Percentiles rank a stretch among this genome's conserved stretches.
Conservation (phyloP, 2,329 filamentous ascomycete species). For the Cladosporium sp. region DNA sequence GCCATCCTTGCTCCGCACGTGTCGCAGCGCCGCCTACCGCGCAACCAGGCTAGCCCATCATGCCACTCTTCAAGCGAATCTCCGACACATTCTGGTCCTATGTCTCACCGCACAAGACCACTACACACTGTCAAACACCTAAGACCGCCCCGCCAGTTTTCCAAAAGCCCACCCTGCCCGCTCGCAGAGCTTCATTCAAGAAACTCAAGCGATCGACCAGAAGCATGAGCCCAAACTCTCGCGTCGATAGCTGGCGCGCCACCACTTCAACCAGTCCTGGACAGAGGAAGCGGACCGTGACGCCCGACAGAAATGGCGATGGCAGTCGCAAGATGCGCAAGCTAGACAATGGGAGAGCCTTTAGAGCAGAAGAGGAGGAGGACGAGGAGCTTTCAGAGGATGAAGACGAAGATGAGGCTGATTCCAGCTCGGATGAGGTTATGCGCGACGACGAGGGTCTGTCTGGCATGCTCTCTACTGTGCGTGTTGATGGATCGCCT, state of each 20-base stretch:
- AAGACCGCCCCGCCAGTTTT: constrained; percentile 23
- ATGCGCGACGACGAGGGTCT: constrained; percentile 11
- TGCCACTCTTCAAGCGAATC: constrained; percentile 24
- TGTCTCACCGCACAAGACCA: constrained; percentile 40
- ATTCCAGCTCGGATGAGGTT: constrained; percentile 5
- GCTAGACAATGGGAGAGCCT: constrained; percentile 15
- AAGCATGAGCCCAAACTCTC: constrained; percentile 33
- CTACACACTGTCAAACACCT: constrained; percentile 21
- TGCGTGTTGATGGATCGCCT: constrained; percentile 1
- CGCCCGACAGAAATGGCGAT: constrained; percentile 14
- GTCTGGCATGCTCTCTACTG: constrained; percentile 8
- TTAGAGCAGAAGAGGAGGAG: background rate
- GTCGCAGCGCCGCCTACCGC: background rate
- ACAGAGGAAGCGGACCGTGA: constrained; percentile 21
- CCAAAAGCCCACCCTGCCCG: constrained; percentile 27
- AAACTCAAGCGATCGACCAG: constrained; percentile 16
- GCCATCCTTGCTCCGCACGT: constrained; percentile 7
- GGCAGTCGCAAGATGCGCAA: constrained; percentile 18
- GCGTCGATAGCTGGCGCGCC: constrained; percentile 23
- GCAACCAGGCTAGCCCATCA: background rate
- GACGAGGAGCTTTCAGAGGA: background rate
- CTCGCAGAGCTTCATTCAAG: constrained; percentile 14
- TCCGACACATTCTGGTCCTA: constrained; percentile 39
- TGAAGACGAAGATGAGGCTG: constrained; percentile 7
- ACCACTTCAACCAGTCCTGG: constrained; percentile 8